phyloP scores from a whole-genome alignment of 345 rosid genomes.

The Rhodamnia argentea region DNA sequence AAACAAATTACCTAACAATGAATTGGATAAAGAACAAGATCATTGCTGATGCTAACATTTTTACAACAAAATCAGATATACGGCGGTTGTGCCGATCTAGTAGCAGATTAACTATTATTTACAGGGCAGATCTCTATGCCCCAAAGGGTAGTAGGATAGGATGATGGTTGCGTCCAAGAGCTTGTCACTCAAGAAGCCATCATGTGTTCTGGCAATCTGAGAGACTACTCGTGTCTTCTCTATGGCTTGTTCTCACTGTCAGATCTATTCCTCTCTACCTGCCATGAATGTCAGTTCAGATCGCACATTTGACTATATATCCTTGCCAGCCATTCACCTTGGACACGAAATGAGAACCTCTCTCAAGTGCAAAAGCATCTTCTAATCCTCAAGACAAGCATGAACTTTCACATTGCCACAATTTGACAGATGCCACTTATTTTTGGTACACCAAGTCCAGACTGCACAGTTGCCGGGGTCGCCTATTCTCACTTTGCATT shows the following conservation, averaged over 20 bases:
- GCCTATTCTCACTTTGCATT: background rate
- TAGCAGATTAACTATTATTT: background rate
- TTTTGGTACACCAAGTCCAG: background rate
- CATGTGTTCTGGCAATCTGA: background rate
- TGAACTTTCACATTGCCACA: background rate
- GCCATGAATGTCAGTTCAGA: background rate
- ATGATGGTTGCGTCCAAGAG: background rate
- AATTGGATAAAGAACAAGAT: background rate
- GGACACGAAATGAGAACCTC: background rate
- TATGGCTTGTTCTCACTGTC: background rate
- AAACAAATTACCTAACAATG: background rate
- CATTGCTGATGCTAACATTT: background rate
- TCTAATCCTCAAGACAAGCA: background rate
- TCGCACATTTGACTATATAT: background rate
- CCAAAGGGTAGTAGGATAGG: background rate
- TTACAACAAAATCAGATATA: background rate
- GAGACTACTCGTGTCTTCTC: background rate
- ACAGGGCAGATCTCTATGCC: background rate
- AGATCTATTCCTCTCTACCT: background rate
- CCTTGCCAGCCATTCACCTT: background rate
- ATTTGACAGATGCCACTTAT: background rate
- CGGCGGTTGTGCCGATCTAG: background rate
- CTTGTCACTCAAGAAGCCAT: background rate
- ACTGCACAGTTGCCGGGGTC: background rate
- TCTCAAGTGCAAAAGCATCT: background rate